Conservation (phyloP, 169 alveolate genomes). For the Babesia divergens region DNA sequence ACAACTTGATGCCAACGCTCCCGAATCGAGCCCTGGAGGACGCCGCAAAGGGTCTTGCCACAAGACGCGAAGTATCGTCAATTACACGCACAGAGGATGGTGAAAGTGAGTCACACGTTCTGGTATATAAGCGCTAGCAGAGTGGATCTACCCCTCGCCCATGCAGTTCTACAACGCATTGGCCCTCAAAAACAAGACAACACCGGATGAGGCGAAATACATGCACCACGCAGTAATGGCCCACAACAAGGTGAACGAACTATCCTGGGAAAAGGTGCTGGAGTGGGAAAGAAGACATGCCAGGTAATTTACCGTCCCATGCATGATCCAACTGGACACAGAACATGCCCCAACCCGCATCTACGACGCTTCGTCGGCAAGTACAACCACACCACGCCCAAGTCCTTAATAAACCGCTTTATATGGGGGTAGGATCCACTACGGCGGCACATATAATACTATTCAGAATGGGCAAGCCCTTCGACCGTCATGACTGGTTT, state of each 20-base stretch:
- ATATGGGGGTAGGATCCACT: conserved; percentile 28
- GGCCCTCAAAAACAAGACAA: conserved; percentile 66
- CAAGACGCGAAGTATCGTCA: conserved; percentile 43
- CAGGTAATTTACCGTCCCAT: conserved; percentile 10
- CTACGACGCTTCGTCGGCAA: conserved; percentile 79
- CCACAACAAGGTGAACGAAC: conserved; percentile 81
- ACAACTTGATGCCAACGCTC: conserved; percentile 42
- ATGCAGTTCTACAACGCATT: conserved; percentile 83
- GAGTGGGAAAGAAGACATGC: conserved; percentile 76
- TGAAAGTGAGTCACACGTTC: conserved; percentile 13
- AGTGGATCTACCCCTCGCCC: conserved; percentile 85
- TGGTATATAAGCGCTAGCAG: neutral
- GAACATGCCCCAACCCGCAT: conserved; percentile 68
- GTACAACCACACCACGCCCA: conserved; percentile 66
- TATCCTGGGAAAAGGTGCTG: conserved; percentile 75
- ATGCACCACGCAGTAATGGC: conserved; percentile 78
- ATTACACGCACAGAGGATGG: conserved; percentile 45
- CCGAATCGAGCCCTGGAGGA: conserved; percentile 39
- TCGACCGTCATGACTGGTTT: conserved; percentile 86
- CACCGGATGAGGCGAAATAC: conserved; percentile 57
- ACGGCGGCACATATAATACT: neutral
- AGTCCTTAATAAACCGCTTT: conserved; percentile 61
- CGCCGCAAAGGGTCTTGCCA: conserved; percentile 19
- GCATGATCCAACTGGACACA: neutral
- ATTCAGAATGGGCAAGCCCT: conserved; percentile 74